These are phyloP conservation scores for Eremothecium coryli DNA, from an alignment of 1,139 yeast species.

Conservation along the genomic window DNA sequence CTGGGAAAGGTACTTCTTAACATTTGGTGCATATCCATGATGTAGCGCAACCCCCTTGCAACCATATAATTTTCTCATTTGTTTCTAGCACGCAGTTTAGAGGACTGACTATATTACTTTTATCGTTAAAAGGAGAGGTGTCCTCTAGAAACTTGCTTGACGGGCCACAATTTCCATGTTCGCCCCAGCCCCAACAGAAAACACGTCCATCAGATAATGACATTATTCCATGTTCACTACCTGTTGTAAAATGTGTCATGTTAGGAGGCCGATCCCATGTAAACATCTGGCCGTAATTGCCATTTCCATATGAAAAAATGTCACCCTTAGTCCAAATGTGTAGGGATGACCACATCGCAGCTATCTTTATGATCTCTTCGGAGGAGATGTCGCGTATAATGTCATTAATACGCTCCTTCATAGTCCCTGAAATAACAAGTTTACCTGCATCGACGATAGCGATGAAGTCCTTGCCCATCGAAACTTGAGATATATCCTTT, in stretches of 20 bases:
- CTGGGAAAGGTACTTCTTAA: constrained; percentile 30
- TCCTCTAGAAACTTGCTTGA: neutral
- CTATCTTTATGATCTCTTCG: constrained; percentile 1
- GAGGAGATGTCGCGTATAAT: constrained; percentile 13
- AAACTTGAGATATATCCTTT: constrained; percentile 11
- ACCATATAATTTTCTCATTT: constrained; percentile 4
- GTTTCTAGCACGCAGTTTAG: constrained; percentile 13
- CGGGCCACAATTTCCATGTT: constrained; percentile 89
- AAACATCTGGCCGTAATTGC: constrained; percentile 62
- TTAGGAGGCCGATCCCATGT: constrained; percentile 19
- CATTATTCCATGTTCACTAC: constrained; percentile 81
- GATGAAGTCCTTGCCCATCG: constrained; percentile 28
- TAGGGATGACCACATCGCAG: constrained; percentile 78
- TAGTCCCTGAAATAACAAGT: constrained; percentile 19
- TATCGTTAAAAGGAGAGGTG: constrained; percentile 15
- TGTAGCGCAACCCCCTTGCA: constrained; percentile 30
- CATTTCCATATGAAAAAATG: constrained; percentile 56
- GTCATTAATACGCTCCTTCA: constrained; percentile 13
- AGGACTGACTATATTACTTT: constrained; percentile 20
- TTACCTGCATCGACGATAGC: constrained; percentile 11
- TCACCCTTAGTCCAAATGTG: constrained; percentile 35
- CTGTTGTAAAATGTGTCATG: constrained; percentile 37
- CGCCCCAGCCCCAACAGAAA: constrained; percentile 96
- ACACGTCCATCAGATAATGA: constrained; percentile 33
- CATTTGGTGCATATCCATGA: constrained; percentile 23